phyloP scores from a whole-genome alignment of 257 asterid species.

The Solanum ossicruentum region DNA sequence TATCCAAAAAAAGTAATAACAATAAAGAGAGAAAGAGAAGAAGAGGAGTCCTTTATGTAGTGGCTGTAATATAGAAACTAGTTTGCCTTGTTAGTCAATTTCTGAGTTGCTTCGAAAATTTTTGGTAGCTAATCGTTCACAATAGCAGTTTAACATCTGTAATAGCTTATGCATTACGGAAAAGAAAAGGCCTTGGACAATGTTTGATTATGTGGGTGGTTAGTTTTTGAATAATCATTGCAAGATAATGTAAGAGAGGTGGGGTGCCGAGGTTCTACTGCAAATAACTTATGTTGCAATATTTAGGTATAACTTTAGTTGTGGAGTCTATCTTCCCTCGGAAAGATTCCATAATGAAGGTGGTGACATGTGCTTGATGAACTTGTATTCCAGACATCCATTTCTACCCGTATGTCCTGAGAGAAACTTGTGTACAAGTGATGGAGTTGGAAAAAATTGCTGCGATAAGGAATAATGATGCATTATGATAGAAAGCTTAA shows the following conservation, averaged over 20 bases:
- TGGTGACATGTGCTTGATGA: neutral
- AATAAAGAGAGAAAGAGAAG: neutral
- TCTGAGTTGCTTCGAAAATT: neutral
- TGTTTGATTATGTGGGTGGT: neutral
- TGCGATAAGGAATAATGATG: neutral
- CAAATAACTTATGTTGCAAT: neutral
- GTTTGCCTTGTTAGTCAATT: neutral
- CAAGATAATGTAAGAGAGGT: neutral
- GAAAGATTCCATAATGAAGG: neutral
- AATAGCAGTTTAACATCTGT: neutral
- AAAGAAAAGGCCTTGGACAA: neutral
- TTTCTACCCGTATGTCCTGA: neutral
- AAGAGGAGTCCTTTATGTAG: neutral
- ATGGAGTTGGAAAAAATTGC: neutral
- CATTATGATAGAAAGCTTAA: neutral
- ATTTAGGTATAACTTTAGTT: neutral
- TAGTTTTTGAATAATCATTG: neutral
- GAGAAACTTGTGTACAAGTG: neutral
- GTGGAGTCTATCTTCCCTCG: neutral
- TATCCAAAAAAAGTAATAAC: neutral
- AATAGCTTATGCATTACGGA: neutral
- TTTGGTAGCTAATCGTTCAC: neutral
- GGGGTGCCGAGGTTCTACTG: neutral
- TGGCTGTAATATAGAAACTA: neutral
- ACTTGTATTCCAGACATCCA: neutral